Base-by-base conservation (phyloP, 2,329 filamentous ascomycete genomes). In the Colletotrichum sp. region DNA sequence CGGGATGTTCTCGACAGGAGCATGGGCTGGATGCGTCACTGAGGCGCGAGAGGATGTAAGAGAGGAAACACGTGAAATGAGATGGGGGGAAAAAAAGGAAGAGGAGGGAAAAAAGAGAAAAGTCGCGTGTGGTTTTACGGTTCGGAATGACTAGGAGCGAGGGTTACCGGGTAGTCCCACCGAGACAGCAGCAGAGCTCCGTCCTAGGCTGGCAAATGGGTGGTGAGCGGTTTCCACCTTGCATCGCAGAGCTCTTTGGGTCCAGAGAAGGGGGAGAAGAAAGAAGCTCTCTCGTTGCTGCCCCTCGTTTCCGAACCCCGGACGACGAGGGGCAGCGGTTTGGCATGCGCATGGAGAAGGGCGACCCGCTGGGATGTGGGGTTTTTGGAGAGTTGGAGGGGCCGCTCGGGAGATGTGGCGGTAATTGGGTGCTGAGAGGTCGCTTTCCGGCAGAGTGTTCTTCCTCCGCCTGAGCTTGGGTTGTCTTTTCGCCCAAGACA, bases 241-340 rank as follows among this genome's bases (percentile, higher is more conserved):
- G 54, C 62, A 70, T 66, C 63, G 38, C 38, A 47, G 31, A 43
- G 34, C 34, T 64, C 34, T 33, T 13, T 16, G 43, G 11, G 13
- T 2, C 33, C 54, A 57, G 54, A 57, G 24, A 31, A 27, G 13
- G 24, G 54, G 36, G 66, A 29, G 57, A 51, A 21, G n/a, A 51
- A 24, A 24, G 51, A 18, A 55, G 43, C 57, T 69, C 29, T 69
- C 36, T 36, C 34, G 0, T 51, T 4, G n/a, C 24, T 74, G 72
- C 72, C 72, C 72, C 72, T 74, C 68, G 72, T 72, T 59, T 51
- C 57, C 62, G 72, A 59, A 64, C 72, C 68, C 72, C 72, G 69
- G 72, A 74, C 62, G 63, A 63, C 68, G 71, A 73, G 68, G 71
- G 71, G 71, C 68, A 71, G 43, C 68, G 68, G 27, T 73, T 47